A percentile compares a stretch with the other conserved stretches of the same genome.
These are phyloP conservation scores for Linnemannia elongata DNA, from an alignment of 192 early-diverging fungal species.

Conservation along the genomic window DNA sequence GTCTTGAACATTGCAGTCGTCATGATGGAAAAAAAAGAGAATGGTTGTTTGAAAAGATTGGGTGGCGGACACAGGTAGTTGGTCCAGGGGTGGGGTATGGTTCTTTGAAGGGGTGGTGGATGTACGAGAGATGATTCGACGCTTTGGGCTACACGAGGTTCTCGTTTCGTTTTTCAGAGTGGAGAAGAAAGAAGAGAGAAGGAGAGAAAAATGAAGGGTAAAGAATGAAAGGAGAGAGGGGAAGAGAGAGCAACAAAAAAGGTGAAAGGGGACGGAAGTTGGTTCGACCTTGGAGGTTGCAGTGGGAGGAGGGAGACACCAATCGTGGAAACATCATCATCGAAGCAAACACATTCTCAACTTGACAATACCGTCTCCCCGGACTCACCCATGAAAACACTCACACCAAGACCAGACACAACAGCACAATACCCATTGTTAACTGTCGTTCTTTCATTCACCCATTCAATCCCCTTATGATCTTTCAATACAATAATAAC, in stretches of 20 bases:
- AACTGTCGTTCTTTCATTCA: no score
- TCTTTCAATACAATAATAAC: no score
- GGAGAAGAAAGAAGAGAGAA: not conserved
- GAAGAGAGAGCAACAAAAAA: not conserved
- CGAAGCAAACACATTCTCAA: not conserved
- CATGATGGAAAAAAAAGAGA: constrained; percentile 26
- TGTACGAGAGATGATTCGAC: not conserved
- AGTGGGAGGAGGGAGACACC: not conserved
- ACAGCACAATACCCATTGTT: no score
- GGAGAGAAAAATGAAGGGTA: not conserved
- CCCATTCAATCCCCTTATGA: no score
- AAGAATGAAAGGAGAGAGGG: not conserved
- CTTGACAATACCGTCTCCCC: no score
- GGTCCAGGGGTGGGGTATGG: not conserved
- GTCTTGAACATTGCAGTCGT: constrained; percentile 56
- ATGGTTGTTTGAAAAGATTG: not conserved
- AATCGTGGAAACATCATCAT: not conserved
- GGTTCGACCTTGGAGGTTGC: not conserved
- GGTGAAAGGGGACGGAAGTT: not conserved
- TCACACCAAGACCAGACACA: no score
- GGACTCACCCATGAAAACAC: no score
- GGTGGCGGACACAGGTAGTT: not conserved
- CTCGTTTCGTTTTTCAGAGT: not conserved
- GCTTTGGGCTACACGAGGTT: no score
- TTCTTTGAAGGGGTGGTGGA: not conserved